These are phyloP conservation scores for Xerocomus brunneocitrinus DNA, from an alignment of 768 basidiomycete genomes.

Conservation along the genomic window DNA sequence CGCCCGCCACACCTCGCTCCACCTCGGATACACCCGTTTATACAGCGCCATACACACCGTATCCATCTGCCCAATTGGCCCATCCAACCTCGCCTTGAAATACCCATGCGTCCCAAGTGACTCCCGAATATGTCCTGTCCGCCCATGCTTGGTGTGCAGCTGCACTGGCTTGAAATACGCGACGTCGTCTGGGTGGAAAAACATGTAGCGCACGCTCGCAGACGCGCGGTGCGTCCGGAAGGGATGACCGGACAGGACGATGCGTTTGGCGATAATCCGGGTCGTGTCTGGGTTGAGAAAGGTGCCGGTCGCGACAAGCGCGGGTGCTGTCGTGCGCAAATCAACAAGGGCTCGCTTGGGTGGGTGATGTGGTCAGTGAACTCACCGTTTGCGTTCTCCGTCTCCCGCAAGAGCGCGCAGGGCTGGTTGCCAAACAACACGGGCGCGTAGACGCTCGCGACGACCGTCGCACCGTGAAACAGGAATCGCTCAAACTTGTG, in stretches of 20 bases:
- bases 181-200: constrained; percentile 93
- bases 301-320: constrained; percentile 85
- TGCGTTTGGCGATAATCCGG: constrained; percentile 87
- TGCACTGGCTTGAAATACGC: constrained; percentile 92
- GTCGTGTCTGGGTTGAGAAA: constrained; percentile 89
- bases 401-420: constrained; percentile 72
- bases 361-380: not conserved
- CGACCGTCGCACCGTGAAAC: constrained; percentile 71
- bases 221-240: constrained; percentile 97
- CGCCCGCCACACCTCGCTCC: constrained; percentile 55
- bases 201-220: constrained; percentile 97
- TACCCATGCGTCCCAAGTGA: constrained; percentile 96
- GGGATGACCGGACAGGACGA: constrained; percentile 92
- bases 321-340: constrained; percentile 46
- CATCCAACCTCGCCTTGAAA: constrained; percentile 95
- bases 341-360: not conserved
- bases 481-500: constrained; percentile 95
- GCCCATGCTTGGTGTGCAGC: constrained; percentile 86
- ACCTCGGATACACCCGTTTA: constrained; percentile 91
- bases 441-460: constrained; percentile 88
- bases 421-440: constrained; percentile 78
- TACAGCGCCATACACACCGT: constrained; percentile 94
- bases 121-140: constrained; percentile 84
- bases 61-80: constrained; percentile 93
- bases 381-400: constrained; percentile 60